phyloP scores from a whole-genome alignment of 768 basidiomycete genomes.

The Cystobasidium ongulense region DNA sequence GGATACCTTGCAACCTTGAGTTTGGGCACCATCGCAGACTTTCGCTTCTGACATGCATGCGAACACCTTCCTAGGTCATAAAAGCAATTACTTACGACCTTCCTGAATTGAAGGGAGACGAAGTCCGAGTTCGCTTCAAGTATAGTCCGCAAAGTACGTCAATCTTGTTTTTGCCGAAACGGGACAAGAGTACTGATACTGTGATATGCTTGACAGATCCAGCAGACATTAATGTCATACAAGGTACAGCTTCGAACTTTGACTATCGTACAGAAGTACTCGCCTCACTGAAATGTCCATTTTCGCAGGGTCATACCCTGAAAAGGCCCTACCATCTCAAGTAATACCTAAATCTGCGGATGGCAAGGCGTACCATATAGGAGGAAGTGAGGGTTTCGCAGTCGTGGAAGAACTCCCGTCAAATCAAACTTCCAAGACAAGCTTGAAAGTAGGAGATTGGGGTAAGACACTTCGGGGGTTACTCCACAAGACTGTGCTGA shows the following conservation, averaged over 20 bases:
- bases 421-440: conserved; percentile 23
- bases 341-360: not conserved
- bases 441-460: conserved; percentile 34
- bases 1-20: not conserved
- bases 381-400: conserved; percentile 41
- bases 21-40: not conserved
- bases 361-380: conserved; percentile 28
- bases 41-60: no score
- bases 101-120: not conserved
- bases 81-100: conserved; percentile 11
- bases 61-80: conserved; percentile 10
- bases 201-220: conserved; percentile 17
- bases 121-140: conserved; percentile 15
- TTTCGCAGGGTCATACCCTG: conserved; percentile 19
- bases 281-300: conserved; percentile 5
- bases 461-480: no score
- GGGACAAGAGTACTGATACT: not conserved
- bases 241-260: conserved; percentile 25
- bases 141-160: conserved; percentile 11
- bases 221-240: conserved; percentile 39
- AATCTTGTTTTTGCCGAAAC: not conserved
- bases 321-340: not conserved
- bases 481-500: no score
- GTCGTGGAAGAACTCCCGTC: conserved; percentile 37
- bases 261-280: not conserved